A percentile compares a stretch with the other conserved stretches of the same genome.
Conservation (phyloP, 257 asterid genomes). For the Solanum etuberosum region DNA sequence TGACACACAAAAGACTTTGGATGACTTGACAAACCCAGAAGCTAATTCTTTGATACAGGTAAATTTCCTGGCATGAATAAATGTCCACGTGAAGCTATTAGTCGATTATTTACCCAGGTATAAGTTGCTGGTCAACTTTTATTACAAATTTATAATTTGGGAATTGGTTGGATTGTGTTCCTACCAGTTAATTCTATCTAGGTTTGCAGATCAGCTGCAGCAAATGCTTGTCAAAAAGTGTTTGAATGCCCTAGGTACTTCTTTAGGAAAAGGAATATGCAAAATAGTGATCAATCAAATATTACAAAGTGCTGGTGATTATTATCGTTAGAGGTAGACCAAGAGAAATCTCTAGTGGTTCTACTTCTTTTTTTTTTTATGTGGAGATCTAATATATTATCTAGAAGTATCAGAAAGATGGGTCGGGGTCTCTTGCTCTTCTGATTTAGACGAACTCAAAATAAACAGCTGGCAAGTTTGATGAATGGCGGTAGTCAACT, state of each 20-base stretch:
- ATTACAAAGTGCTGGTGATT: not conserved
- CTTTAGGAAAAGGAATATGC: not conserved
- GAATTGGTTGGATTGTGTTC: not conserved
- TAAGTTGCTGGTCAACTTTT: not conserved
- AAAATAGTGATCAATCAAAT: not conserved
- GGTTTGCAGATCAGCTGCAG: not conserved
- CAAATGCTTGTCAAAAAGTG: not conserved
- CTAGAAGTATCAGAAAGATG: not conserved
- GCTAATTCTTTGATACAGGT: slow-evolving; percentile 60
- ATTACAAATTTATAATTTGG: not conserved
- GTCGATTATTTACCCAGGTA: not conserved
- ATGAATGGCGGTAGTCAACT: not conserved
- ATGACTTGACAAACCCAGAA: slow-evolving; percentile 81
- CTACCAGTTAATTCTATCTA: not conserved
- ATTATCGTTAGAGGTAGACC: not conserved
- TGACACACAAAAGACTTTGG: slow-evolving; percentile 69
- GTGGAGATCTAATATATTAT: not conserved
- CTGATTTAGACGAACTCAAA: not conserved
- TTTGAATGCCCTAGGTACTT: not conserved
- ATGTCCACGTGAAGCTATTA: not conserved
- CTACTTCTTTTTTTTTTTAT: not conserved
- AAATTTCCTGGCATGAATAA: slow-evolving; percentile 8
- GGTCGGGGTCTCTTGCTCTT: not conserved
- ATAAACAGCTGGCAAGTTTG: not conserved
- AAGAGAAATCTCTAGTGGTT: not conserved